Conservation (phyloP, 2,329 filamentous ascomycete species). For the Ceratocystis ficicola region DNA sequence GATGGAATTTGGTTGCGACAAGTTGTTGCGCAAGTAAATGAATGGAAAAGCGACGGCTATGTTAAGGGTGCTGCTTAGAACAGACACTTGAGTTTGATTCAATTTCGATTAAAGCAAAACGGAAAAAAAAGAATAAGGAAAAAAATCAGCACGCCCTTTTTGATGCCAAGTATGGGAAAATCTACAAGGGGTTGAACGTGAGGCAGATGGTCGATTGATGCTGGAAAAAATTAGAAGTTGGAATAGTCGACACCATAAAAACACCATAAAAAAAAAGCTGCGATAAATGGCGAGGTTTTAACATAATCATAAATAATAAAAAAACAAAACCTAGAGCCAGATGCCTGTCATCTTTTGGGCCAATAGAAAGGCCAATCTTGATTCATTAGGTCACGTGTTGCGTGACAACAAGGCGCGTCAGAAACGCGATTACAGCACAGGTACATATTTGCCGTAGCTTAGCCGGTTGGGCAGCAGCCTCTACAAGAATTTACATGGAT, state of each 20-base stretch:
- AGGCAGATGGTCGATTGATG: background rate
- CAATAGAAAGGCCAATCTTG: background rate
- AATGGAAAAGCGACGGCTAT: background rate
- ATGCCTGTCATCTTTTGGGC: background rate
- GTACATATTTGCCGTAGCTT: background rate
- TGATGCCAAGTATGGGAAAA: background rate
- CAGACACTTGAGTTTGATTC: background rate
- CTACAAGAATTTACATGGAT: background rate
- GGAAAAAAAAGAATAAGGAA: background rate
- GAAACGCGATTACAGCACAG: background rate
- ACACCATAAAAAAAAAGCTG: slow-evolving; percentile 6
- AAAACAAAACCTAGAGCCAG: background rate
- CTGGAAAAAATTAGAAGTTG: slow-evolving; percentile 5
- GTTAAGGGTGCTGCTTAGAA: background rate
- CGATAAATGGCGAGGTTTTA: background rate
- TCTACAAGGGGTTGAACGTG: background rate
- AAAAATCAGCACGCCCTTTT: background rate
- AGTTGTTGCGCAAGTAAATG: slow-evolving; percentile 4
- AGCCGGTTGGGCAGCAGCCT: slow-evolving; percentile 2
- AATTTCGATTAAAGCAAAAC: slow-evolving; percentile 11
- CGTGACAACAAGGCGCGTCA: background rate
- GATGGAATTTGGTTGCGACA: slow-evolving; percentile 1
- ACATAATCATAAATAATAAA: background rate
- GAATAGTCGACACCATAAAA: background rate
- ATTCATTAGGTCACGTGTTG: background rate